Percentiles rank a stretch among this genome's conserved stretches.
These are phyloP conservation scores for Cylindrodendrum hubeiense DNA, from an alignment of 2,329 filamentous ascomycete genomes.

Conservation along the genomic window DNA sequence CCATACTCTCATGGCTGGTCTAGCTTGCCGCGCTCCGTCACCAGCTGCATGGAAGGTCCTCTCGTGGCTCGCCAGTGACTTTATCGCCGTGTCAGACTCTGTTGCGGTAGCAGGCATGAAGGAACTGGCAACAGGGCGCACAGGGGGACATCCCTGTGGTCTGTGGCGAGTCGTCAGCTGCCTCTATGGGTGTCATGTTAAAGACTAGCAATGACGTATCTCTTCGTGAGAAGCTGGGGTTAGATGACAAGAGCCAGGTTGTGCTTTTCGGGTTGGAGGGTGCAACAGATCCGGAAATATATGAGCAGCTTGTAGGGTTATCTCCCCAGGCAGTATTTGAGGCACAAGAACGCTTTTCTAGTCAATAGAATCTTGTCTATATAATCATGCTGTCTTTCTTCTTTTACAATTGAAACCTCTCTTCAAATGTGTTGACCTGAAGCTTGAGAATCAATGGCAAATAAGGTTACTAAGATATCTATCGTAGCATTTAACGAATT, in stretches of 20 bases:
- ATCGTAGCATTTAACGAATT: too few relatives aligned
- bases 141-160: constrained; percentile 27
- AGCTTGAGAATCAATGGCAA: too few relatives aligned
- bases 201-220: background rate
- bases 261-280: constrained; percentile 31
- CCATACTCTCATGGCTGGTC: constrained; percentile 28
- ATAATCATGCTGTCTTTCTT: too few relatives aligned
- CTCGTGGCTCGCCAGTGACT: constrained; percentile 31
- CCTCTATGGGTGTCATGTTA: constrained; percentile 24
- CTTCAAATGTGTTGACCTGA: too few relatives aligned
- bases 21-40: constrained; percentile 28
- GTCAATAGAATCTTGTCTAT: background rate
- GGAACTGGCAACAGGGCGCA: constrained; percentile 15
- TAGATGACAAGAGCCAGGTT: constrained; percentile 21
- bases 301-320: constrained; percentile 22
- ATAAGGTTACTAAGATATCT: too few relatives aligned
- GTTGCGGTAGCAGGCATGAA: constrained; percentile 29
- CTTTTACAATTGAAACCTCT: too few relatives aligned
- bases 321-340: constrained; percentile 23
- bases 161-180: constrained; percentile 29
- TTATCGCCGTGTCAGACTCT: constrained; percentile 25
- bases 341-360: constrained; percentile 10
- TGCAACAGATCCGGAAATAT: constrained; percentile 25
- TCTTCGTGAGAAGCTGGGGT: constrained; percentile 19
- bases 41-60: constrained; percentile 32